Evolutionary conservation across 1,284 basidiomycete species (phyloP).

Genomic region (Cryptococcus sp.): DNA sequence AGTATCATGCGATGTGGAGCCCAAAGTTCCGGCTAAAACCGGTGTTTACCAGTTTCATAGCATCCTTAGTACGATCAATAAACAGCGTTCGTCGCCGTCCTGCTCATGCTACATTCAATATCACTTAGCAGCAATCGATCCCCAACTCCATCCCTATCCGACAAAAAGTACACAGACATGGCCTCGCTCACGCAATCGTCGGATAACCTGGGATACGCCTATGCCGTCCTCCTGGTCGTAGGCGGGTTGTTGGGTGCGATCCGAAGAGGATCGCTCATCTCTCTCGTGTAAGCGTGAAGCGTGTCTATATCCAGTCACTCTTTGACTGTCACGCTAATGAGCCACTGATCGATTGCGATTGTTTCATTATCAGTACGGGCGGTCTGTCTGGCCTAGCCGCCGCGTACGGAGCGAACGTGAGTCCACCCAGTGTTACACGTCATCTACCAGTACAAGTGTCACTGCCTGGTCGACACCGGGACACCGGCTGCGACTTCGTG

Average conservation of each 20-base stretch:
- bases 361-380: conserved; percentile 26
- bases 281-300: conserved; percentile 32
- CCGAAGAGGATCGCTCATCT: conserved; percentile 41
- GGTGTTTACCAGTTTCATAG: no score
- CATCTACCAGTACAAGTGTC: no score
- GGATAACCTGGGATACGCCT: conserved; percentile 35
- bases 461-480: no score
- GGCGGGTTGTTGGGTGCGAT: conserved; percentile 44
- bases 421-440: conserved; percentile 4
- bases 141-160: no score
- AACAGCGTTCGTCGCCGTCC: no score
- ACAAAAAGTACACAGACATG: no score
- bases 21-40: no score
- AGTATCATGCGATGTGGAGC: no score
- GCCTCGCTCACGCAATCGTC: conserved; percentile 2
- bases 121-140: no score
- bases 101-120: no score
- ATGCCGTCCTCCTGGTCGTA: conserved; percentile 32
- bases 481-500: no score
- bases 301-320: neutral
- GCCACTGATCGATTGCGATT: neutral
- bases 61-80: no score
- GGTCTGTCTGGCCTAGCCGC: conserved; percentile 28
- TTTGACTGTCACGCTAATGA: neutral
- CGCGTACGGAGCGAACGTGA: conserved; percentile 43